Evolutionary conservation across 129 eudicot genomes (phyloP).

Genomic region (Flaveria brownii): DNA sequence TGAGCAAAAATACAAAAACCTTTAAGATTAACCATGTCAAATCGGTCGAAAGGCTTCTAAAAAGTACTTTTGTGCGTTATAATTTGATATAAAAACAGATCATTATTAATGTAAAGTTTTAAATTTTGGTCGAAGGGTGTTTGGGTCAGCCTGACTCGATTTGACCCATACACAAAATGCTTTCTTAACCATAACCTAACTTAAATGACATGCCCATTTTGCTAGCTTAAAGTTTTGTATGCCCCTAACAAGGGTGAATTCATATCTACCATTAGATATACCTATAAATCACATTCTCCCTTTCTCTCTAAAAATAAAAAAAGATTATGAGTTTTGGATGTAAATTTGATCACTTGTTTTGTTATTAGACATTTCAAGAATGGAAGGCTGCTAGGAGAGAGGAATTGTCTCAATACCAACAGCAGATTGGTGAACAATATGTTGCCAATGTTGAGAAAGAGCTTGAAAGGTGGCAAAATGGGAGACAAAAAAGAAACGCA

Average conservation of each 20-base stretch:
- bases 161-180: neutral
- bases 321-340: neutral
- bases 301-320: neutral
- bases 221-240: neutral
- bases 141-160: neutral
- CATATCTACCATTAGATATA: neutral
- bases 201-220: neutral
- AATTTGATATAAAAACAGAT: neutral
- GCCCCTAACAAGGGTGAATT: neutral
- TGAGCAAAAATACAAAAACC: neutral
- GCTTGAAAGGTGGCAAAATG: slow-evolving; percentile 88
- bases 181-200: neutral
- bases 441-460: slow-evolving; percentile 79
- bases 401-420: slow-evolving; percentile 82
- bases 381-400: slow-evolving; percentile 98
- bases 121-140: neutral
- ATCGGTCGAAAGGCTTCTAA: neutral
- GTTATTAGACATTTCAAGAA: slow-evolving; percentile 64
- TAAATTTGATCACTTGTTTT: neutral
- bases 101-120: neutral
- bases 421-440: slow-evolving; percentile 62
- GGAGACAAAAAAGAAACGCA: slow-evolving; percentile 58
- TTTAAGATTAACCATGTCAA: neutral
- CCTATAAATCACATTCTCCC: neutral
- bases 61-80: neutral